phyloP scores from a whole-genome alignment of 192 early-diverging fungal genomes.

The Backusella psychrophila region DNA sequence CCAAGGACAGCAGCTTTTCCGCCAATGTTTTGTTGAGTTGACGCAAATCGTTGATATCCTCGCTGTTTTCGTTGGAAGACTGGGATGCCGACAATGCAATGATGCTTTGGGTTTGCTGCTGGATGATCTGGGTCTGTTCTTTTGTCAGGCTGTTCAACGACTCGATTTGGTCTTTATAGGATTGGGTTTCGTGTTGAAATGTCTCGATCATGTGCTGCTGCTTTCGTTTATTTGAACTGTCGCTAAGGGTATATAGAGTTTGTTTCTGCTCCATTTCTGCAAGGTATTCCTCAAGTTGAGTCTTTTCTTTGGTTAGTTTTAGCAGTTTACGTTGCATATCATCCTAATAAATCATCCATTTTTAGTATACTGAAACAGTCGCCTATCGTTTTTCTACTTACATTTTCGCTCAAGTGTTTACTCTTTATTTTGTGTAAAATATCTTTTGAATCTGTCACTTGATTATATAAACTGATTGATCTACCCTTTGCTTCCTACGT shows the following conservation, averaged over 20 bases:
- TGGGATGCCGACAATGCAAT: background rate
- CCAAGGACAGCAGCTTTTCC: background rate
- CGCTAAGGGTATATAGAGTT: background rate
- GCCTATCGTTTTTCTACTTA: background rate
- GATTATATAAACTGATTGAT: background rate
- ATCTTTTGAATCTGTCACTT: background rate
- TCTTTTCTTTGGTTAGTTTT: background rate
- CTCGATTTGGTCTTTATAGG: background rate
- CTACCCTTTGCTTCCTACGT: background rate
- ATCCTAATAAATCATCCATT: background rate
- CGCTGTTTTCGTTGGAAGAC: background rate
- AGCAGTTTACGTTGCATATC: background rate
- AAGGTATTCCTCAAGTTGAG: background rate
- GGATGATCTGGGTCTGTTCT: background rate
- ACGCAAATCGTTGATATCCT: background rate
- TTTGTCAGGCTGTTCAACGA: background rate
- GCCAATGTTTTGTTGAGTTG: background rate
- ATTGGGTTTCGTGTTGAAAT: background rate
- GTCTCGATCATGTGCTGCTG: background rate
- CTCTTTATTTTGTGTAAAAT: background rate
- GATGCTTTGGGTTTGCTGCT: background rate
- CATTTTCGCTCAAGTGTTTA: background rate
- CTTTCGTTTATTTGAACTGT: background rate
- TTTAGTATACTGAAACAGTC: background rate
- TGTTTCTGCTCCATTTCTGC: background rate